Conservation (phyloP, 2,329 filamentous ascomycete species). For the Daldinia eschscholtzii region DNA sequence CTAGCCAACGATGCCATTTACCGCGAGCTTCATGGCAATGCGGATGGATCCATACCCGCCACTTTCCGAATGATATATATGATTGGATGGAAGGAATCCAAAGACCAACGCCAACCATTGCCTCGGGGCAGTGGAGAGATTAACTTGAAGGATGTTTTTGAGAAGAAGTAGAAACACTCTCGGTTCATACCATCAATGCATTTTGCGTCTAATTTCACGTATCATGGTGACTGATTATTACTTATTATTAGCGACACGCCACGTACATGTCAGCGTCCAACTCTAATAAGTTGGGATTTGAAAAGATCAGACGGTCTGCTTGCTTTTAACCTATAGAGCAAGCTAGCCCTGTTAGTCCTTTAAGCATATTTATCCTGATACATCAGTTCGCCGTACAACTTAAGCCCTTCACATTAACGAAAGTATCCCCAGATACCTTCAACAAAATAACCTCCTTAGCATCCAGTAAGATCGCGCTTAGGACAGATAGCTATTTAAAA, state of each 20-base stretch:
- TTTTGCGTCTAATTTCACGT: not conserved
- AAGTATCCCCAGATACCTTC: not conserved
- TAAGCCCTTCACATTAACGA: not conserved
- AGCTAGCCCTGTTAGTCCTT: not conserved
- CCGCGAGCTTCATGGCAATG: constrained; percentile 84
- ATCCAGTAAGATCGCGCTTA: not conserved
- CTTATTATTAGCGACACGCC: not conserved
- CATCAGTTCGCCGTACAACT: not conserved
- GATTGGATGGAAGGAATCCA: constrained; percentile 96
- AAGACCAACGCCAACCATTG: constrained; percentile 82
- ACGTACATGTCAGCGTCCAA: not conserved
- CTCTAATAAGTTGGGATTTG: not conserved
- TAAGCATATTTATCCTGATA: not conserved
- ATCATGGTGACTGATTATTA: not conserved
- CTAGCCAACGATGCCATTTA: constrained; percentile 92
- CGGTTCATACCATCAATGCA: constrained; percentile 1
- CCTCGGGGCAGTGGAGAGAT: constrained; percentile 86
- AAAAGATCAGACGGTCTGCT: not conserved
- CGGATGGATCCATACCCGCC: constrained; percentile 81
- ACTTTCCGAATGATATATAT: constrained; percentile 97
- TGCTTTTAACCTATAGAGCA: not conserved
- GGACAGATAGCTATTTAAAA: not conserved
- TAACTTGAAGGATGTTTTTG: constrained; percentile 85
- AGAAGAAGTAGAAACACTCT: constrained; percentile 57
- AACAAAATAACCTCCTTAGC: not conserved